phyloP scores from a whole-genome alignment of 2,329 filamentous ascomycete species.

The Xylariaceae sp. region DNA sequence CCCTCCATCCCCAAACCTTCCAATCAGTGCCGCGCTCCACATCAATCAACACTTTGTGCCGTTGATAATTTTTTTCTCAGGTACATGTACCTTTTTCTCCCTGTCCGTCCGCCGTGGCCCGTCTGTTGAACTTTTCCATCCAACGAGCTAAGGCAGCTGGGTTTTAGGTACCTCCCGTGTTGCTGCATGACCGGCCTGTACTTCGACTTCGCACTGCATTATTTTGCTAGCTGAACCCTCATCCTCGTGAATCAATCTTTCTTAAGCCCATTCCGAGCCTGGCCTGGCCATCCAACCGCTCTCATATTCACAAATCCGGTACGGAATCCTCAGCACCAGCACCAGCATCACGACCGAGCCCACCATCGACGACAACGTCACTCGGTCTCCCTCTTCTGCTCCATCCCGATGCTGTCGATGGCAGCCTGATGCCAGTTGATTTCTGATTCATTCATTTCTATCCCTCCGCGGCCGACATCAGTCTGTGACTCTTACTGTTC shows the following conservation, averaged over 20 bases:
- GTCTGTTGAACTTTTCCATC: background rate
- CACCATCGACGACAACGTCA: constrained; percentile 7
- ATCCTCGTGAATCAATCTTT: constrained; percentile 14
- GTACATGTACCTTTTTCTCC: constrained; percentile 10
- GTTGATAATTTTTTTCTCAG: constrained; percentile 12
- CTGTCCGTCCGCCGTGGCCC: background rate
- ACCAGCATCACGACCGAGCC: constrained; percentile 8
- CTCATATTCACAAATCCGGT: constrained; percentile 4
- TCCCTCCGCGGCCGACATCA: constrained; percentile 7
- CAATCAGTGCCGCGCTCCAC: constrained; percentile 1
- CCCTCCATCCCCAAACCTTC: constrained; percentile 12
- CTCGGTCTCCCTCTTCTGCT: constrained; percentile 1
- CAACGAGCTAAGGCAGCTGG: constrained; percentile 2
- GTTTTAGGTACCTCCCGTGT: constrained; percentile 12
- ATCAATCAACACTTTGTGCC: constrained; percentile 2
- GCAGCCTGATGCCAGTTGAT: constrained; percentile 13
- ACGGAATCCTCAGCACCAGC: no score
- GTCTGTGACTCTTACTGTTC: background rate
- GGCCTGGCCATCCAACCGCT: constrained; percentile 3
- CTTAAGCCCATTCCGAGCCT: constrained; percentile 1
- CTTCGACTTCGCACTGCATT: constrained; percentile 10
- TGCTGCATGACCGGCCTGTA: constrained; percentile 1
- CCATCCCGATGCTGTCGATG: constrained; percentile 15
- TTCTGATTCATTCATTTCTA: constrained; percentile 6
- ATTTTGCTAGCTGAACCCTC: constrained; percentile 20